These are phyloP conservation scores for Haplosporangium sp. DNA, from an alignment of 371 early-diverging fungal genomes.

Conservation along the genomic window DNA sequence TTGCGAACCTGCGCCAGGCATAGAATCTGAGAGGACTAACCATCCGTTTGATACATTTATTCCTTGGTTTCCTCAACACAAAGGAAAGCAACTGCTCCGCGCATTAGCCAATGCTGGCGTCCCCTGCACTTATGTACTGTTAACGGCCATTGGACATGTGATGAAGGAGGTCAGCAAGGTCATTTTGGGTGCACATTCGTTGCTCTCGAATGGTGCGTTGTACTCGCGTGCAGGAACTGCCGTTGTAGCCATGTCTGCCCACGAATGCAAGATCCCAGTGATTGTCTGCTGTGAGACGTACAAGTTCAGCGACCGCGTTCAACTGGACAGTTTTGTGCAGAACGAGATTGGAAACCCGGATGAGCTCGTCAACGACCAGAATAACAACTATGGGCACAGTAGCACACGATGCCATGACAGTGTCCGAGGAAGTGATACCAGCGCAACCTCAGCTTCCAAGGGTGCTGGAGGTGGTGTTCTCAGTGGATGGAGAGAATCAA, in stretches of 20 bases:
- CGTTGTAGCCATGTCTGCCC: constrained; percentile 91
- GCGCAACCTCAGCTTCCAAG: constrained; percentile 30
- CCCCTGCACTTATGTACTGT: constrained; percentile 79
- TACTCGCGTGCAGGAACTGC: constrained; percentile 94
- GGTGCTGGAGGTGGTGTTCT: constrained; percentile 56
- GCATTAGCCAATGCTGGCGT: constrained; percentile 77
- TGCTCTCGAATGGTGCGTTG: constrained; percentile 94
- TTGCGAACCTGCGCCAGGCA: too few relatives aligned
- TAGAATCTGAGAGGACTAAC: not conserved
- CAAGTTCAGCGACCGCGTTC: constrained; percentile 94
- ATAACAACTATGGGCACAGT: constrained; percentile 55
- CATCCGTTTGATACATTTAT: not conserved
- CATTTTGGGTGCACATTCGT: constrained; percentile 92
- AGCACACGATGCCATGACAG: constrained; percentile 35
- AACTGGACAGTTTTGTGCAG: constrained; percentile 95
- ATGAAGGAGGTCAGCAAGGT: constrained; percentile 93
- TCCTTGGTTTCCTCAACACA: not conserved
- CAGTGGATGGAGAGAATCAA: constrained; percentile 72
- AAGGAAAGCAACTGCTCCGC: constrained; percentile 76
- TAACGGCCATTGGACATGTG: constrained; percentile 74
- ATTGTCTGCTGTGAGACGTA: constrained; percentile 97
- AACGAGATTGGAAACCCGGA: constrained; percentile 95
- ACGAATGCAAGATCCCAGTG: constrained; percentile 90
- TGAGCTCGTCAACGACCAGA: constrained; percentile 75
- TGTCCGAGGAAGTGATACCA: constrained; percentile 38